Evolutionary conservation across 768 basidiomycete genomes (phyloP).

Genomic region (Leucosporidium creatinivorum): DNA sequence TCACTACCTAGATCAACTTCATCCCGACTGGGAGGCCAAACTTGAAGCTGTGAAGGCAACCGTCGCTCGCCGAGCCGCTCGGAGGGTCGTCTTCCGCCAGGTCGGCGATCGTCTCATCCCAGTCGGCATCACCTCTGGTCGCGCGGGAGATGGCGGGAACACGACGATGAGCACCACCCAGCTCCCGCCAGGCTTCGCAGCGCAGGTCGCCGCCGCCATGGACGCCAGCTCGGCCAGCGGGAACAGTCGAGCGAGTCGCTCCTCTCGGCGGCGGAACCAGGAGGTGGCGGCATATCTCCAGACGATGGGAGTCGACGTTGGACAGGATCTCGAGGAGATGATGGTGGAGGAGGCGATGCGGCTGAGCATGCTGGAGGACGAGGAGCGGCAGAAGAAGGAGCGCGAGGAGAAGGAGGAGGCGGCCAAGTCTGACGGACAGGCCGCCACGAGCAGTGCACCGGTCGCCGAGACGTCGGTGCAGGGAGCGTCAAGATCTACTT

Average conservation of each 20-base stretch:
- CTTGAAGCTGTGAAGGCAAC: slow-evolving; percentile 86
- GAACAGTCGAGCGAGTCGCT: slow-evolving; percentile 8
- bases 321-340: slow-evolving; percentile 51
- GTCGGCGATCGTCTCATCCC: slow-evolving; percentile 96
- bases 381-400: slow-evolving; percentile 68
- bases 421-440: neutral
- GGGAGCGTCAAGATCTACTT: neutral
- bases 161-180: slow-evolving; percentile 31
- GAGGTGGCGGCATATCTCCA: slow-evolving; percentile 23
- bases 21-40: slow-evolving; percentile 97
- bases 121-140: slow-evolving; percentile 87
- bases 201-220: slow-evolving; percentile 29
- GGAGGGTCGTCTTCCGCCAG: slow-evolving; percentile 96
- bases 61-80: slow-evolving; percentile 89
- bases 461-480: neutral
- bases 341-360: slow-evolving; percentile 99
- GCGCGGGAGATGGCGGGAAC: slow-evolving; percentile 58
- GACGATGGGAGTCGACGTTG: slow-evolving; percentile 22
- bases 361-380: slow-evolving; percentile 84
- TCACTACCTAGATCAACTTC: slow-evolving; percentile 62
- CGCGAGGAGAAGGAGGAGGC: slow-evolving; percentile 40
- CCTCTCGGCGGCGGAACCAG: slow-evolving; percentile 5
- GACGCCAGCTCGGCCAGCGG: slow-evolving; percentile 19
- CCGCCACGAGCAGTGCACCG: neutral
- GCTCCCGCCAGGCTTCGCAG: slow-evolving; percentile 19